Evolutionary conservation across 208 protist species (phyloP).

Genomic region (Cochliopodium minus): DNA sequence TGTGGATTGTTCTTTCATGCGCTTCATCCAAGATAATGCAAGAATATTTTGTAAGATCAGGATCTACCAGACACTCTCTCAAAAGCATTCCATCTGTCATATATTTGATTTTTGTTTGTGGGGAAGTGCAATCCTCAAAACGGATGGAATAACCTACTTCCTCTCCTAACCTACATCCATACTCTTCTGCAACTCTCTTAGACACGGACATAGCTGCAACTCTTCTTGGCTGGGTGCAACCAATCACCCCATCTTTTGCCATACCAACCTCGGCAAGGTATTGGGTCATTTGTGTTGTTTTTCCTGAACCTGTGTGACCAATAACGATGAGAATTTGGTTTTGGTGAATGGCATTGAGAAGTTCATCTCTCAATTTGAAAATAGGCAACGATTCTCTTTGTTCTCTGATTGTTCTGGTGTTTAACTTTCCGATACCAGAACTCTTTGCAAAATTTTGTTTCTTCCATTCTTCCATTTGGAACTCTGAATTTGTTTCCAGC

Average conservation of each 20-base stretch:
- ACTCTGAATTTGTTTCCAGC: background rate
- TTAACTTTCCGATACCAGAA: background rate
- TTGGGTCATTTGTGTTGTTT: conserved; percentile 82
- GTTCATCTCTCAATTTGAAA: conserved; percentile 40
- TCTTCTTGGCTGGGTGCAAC: conserved; percentile 89
- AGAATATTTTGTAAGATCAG: conserved; percentile 63
- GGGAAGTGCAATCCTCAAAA: conserved; percentile 85
- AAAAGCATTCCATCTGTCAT: conserved; percentile 96
- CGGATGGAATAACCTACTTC: conserved; percentile 95
- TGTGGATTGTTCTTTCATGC: conserved; percentile 93
- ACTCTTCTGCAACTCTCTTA: conserved; percentile 90
- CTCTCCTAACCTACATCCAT: conserved; percentile 75
- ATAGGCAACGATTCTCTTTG: conserved; percentile 37
- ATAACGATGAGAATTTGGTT: conserved; percentile 73
- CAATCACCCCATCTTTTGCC: conserved; percentile 46
- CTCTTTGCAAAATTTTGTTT: background rate
- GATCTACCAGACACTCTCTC: conserved; percentile 79
- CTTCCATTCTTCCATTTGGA: background rate
- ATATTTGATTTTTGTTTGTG: conserved; percentile 85
- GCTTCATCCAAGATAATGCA: conserved; percentile 97
- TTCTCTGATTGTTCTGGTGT: background rate
- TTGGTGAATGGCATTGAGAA: conserved; percentile 48
- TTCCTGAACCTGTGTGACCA: conserved; percentile 92
- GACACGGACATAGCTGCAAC: conserved; percentile 92
- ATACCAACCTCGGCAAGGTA: conserved; percentile 56